These are phyloP conservation scores for Papiliotrema flavescens DNA, from an alignment of 1,284 basidiomycete species.

Conservation along the genomic window DNA sequence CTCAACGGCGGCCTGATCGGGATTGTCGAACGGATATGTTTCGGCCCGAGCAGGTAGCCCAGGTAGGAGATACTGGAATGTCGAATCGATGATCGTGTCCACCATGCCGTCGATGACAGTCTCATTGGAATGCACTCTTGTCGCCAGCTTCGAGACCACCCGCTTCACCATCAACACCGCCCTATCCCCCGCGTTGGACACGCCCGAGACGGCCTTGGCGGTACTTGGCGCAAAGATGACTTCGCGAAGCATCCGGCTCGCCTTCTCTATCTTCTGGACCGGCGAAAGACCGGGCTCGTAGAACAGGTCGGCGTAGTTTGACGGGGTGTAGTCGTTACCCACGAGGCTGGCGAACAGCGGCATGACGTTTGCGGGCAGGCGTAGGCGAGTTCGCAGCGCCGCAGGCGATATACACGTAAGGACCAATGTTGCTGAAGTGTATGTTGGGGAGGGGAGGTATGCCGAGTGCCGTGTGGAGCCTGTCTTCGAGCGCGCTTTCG, in stretches of 20 bases:
- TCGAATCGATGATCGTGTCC: slow-evolving; percentile 44
- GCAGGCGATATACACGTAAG: slow-evolving; percentile 64
- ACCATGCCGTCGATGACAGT: slow-evolving; percentile 20
- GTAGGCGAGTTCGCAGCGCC: slow-evolving; percentile 61
- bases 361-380: slow-evolving; percentile 66
- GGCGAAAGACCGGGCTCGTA: slow-evolving; percentile 24
- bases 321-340: slow-evolving; percentile 75
- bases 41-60: slow-evolving; percentile 28
- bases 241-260: slow-evolving; percentile 45
- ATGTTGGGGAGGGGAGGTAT: slow-evolving; percentile 57
- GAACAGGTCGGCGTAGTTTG: slow-evolving; percentile 44
- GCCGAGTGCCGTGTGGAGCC: slow-evolving; percentile 47
- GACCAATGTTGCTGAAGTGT: slow-evolving; percentile 46
- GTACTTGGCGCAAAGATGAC: neutral
- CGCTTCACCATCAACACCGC: slow-evolving; percentile 39
- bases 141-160: slow-evolving; percentile 35
- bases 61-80: slow-evolving; percentile 45
- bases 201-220: neutral
- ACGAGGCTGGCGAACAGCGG: slow-evolving; percentile 80
- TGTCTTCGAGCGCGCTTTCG: slow-evolving; percentile 4
- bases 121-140: slow-evolving; percentile 30
- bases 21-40: slow-evolving; percentile 44
- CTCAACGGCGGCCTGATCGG: slow-evolving; percentile 27
- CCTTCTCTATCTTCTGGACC: slow-evolving; percentile 41
- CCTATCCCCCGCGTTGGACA: slow-evolving; percentile 34